Percentiles rank a stretch among this genome's conserved stretches.
These are phyloP conservation scores for Termitomyces sp. DNA, from an alignment of 768 basidiomycete genomes.

Conservation along the genomic window DNA sequence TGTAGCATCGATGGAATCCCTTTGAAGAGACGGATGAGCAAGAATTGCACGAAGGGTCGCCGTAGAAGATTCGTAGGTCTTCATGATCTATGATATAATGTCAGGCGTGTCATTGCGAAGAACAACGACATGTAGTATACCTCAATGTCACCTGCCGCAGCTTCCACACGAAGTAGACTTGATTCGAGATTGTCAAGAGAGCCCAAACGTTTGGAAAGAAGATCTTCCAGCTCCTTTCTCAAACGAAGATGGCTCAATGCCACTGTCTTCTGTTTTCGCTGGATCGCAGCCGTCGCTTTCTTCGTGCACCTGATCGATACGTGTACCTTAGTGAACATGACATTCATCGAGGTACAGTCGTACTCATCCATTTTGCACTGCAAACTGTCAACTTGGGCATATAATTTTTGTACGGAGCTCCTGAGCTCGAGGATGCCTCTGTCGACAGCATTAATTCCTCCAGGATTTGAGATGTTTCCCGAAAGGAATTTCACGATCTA, in stretches of 20 bases:
- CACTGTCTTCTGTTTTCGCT: slow-evolving; percentile 62
- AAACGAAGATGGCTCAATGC: slow-evolving; percentile 77
- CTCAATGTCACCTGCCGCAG: slow-evolving; percentile 85
- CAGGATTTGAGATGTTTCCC: slow-evolving; percentile 23
- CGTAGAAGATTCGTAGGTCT: slow-evolving; percentile 79
- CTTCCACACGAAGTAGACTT: slow-evolving; percentile 78
- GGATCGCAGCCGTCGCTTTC: slow-evolving; percentile 61
- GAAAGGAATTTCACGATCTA: slow-evolving; percentile 82
- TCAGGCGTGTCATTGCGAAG: not conserved
- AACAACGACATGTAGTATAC: slow-evolving; percentile 32
- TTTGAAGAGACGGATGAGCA: slow-evolving; percentile 71
- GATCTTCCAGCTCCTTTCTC: slow-evolving; percentile 74
- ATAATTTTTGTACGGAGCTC: slow-evolving; percentile 59
- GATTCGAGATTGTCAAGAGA: slow-evolving; percentile 70
- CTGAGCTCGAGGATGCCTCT: slow-evolving; percentile 78
- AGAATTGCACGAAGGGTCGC: slow-evolving; percentile 71
- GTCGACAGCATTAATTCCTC: slow-evolving; percentile 71
- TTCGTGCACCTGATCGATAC: slow-evolving; percentile 46
- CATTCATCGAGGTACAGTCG: slow-evolving; percentile 12
- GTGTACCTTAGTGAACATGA: not conserved
- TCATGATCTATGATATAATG: slow-evolving; percentile 55
- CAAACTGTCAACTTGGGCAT: slow-evolving; percentile 61
- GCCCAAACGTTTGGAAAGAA: slow-evolving; percentile 67
- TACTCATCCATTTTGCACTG: slow-evolving; percentile 73
- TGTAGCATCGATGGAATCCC: slow-evolving; percentile 76